Evolutionary conservation across 2,329 filamentous ascomycete genomes (phyloP).

Genomic region (Aspergillus transmontanensis): DNA sequence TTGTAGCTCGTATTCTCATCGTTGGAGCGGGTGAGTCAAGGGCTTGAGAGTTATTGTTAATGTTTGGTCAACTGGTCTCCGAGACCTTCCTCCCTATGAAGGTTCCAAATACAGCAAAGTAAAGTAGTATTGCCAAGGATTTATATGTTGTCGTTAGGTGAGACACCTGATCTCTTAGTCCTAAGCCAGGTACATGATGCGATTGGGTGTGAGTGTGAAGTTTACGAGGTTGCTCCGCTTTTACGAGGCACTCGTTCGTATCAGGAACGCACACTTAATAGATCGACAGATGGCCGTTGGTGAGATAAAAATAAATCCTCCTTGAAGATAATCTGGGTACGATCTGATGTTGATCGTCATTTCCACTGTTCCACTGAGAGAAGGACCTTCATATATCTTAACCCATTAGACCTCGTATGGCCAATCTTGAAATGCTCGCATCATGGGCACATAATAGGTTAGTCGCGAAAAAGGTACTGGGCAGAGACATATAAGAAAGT

Average conservation of each 20-base stretch:
- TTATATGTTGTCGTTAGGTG: background rate
- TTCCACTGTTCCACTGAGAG: background rate
- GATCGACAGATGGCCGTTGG: background rate
- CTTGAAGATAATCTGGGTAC: background rate
- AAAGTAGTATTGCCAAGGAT: background rate
- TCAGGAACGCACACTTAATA: background rate
- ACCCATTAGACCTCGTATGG: background rate
- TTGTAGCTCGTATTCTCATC: background rate
- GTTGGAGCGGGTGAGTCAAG: background rate
- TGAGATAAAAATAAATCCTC: background rate
- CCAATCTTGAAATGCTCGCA: background rate
- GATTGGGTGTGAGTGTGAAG: background rate
- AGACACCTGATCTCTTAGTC: background rate
- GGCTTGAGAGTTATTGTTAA: background rate
- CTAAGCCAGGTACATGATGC: background rate
- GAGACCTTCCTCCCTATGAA: background rate
- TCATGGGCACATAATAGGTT: background rate
- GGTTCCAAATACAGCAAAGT: background rate
- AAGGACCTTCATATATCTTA: background rate
- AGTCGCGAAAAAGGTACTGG: background rate
- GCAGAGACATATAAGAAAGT: background rate
- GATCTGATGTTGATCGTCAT: slow-evolving; percentile 1
- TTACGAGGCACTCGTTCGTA: background rate
- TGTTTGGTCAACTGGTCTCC: background rate
- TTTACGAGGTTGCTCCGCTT: background rate